Base-by-base conservation (phyloP, 2,329 filamentous ascomycete genomes). In the Colletotrichum scovillei region DNA sequence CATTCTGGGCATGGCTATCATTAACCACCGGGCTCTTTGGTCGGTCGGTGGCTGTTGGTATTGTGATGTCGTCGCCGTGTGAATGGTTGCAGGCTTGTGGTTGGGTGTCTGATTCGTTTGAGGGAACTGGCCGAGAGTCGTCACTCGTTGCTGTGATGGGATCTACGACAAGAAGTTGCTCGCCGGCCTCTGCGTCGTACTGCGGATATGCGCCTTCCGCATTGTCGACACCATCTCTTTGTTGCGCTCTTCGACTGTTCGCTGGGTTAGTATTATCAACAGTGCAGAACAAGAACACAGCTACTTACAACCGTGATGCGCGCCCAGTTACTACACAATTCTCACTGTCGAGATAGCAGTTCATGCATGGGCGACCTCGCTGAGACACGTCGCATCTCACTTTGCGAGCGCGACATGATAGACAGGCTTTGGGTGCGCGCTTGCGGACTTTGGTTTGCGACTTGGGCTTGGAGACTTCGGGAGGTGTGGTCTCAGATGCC, bases 301-400 rank as follows among this genome's bases (percentile, higher is more conserved):
- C 30, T 11, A 79, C 83, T 79, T 75, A 84, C 83, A 83, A 82
- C 72, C 81, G 81, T 5, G 82, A 84, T 24, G 82, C 84, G 73
- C 83, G 80, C 55, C 81, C 81, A 9, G 81, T 84, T 69, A 84
- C 80, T 64, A 86, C 78, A 75, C 84, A 84, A 0, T 80, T 81
- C 75, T 88, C 86, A 71, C 84, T 85, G 75, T 88, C 86, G 67
- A 87, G 84, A 58, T 86, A 86, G 77, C 86, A 88, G 69, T 88
- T 88, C 81, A 87, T 88, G 78, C 85, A 89, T 8, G 86, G 87
- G 38, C 82, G 80, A 4, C 86, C 86, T 70, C 84, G 81, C 74
- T 86, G 86, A 53, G 83, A 86, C 19, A 88, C 86, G 76, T 87
- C 86, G 70, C 86, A 88, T 32, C 86, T 81, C 32, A 88, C 86